Evolutionary conservation across 2,329 filamentous ascomycete species (phyloP).

Genomic region (Diaporthe batatas): DNA sequence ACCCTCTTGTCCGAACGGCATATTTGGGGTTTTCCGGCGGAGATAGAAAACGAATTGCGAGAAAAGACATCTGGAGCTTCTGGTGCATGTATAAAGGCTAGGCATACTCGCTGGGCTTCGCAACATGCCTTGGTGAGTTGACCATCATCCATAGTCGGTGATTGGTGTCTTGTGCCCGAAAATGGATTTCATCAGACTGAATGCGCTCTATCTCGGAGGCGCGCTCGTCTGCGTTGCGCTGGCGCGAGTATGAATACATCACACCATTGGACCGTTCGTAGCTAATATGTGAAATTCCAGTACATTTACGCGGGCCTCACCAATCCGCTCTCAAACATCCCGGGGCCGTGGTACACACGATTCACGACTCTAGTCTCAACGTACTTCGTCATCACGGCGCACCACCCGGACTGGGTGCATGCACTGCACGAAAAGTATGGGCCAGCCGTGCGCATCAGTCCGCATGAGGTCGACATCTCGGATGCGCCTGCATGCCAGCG

Average conservation of each 20-base stretch:
- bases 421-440: constrained; percentile 47
- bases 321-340: constrained; percentile 44
- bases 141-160: not conserved
- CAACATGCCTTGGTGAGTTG: not conserved
- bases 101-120: not conserved
- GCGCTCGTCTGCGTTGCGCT: constrained; percentile 4
- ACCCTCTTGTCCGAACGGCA: constrained; percentile 25
- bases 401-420: constrained; percentile 45
- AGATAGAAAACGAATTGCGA: not conserved
- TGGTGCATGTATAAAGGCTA: not conserved
- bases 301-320: constrained; percentile 38
- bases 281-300: constrained; percentile 21
- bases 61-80: not conserved
- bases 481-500: constrained; percentile 45
- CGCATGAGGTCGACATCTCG: constrained; percentile 46
- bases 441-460: constrained; percentile 47
- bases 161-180: not conserved
- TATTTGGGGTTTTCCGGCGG: constrained; percentile 27
- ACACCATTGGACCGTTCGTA: not conserved
- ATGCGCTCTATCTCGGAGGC: constrained; percentile 17
- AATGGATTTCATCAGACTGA: constrained; percentile 18
- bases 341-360: constrained; percentile 47
- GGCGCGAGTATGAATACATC: not conserved
- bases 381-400: constrained; percentile 42
- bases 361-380: constrained; percentile 44